phyloP scores from a whole-genome alignment of 805 yeast species.

The Metschnikowia noctiluminum region DNA sequence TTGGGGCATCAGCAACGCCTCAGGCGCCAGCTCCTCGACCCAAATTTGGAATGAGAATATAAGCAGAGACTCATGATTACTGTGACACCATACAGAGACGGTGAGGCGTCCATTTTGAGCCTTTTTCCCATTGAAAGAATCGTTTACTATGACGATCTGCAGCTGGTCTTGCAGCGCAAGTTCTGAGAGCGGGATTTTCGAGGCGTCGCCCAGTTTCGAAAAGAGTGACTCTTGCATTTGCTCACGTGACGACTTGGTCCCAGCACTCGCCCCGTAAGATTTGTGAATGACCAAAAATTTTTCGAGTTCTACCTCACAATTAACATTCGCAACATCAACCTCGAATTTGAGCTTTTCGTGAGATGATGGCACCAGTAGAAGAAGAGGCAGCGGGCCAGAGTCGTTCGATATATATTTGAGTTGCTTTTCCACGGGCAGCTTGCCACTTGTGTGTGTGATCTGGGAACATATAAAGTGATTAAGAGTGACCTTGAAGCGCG shows the following conservation, averaged over 20 bases:
- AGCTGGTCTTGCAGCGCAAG: constrained; percentile 25
- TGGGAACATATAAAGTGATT: constrained; percentile 21
- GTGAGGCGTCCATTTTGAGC: constrained; percentile 1
- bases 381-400: constrained; percentile 24
- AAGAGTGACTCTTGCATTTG: constrained; percentile 7
- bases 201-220: constrained; percentile 21
- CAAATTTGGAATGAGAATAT: constrained; percentile 5
- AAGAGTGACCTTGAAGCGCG: constrained; percentile 21
- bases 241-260: constrained; percentile 1
- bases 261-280: constrained; percentile 15
- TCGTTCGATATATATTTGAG: constrained; percentile 28
- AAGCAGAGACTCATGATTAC: not conserved
- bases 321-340: constrained; percentile 26
- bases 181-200: constrained; percentile 27
- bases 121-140: constrained; percentile 6
- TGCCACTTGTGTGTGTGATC: constrained; percentile 7
- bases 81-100: constrained; percentile 15
- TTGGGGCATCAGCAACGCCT: not conserved
- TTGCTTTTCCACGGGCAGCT: constrained; percentile 3
- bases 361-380: constrained; percentile 25
- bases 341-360: constrained; percentile 24
- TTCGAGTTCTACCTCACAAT: constrained; percentile 2
- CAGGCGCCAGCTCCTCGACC: constrained; percentile 2
- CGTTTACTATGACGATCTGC: constrained; percentile 15
- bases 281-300: constrained; percentile 33